Percentiles rank a stretch among this genome's conserved stretches.
Evolutionary conservation across 495 filamentous ascomycete genomes (phyloP).

Genomic region (Halenospora varia): DNA sequence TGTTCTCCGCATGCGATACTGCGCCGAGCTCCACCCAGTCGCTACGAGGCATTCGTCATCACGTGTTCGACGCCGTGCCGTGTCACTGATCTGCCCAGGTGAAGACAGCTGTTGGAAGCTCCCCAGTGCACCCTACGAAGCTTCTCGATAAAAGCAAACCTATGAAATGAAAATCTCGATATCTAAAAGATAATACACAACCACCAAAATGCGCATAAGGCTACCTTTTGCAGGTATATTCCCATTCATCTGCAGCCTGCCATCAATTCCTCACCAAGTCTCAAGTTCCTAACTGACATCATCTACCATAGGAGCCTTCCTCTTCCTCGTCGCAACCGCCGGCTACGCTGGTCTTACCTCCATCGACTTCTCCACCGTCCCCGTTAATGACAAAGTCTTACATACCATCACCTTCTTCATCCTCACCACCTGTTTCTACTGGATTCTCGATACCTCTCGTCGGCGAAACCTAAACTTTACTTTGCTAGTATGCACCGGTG

Average conservation of each 20-base stretch:
- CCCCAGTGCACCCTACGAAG: background rate
- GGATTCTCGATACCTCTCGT: conserved; percentile 88
- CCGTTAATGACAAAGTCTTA: conserved; percentile 80
- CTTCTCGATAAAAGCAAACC: background rate
- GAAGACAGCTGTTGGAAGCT: background rate
- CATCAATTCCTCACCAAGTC: background rate
- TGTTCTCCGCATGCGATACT: background rate
- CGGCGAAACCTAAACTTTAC: conserved; percentile 81
- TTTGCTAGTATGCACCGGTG: conserved; percentile 69
- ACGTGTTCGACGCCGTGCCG: background rate
- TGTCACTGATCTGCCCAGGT: background rate
- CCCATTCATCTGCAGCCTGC: background rate
- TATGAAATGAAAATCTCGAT: conserved; percentile 1
- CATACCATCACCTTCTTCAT: conserved; percentile 88
- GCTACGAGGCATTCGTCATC: background rate
- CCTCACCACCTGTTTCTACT: conserved; percentile 88
- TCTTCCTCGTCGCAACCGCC: conserved; percentile 68
- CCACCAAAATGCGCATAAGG: conserved; percentile 60
- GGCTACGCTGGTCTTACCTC: conserved; percentile 72
- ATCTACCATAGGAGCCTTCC: conserved; percentile 69
- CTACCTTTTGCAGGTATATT: conserved; percentile 65
- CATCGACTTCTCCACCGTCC: conserved; percentile 44
- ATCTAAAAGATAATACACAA: background rate
- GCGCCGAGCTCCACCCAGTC: too few species aligned
- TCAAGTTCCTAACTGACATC: conserved; percentile 9